Base-by-base conservation (phyloP, 2,329 filamentous ascomycete genomes). In the Cyclaneusma minus region DNA sequence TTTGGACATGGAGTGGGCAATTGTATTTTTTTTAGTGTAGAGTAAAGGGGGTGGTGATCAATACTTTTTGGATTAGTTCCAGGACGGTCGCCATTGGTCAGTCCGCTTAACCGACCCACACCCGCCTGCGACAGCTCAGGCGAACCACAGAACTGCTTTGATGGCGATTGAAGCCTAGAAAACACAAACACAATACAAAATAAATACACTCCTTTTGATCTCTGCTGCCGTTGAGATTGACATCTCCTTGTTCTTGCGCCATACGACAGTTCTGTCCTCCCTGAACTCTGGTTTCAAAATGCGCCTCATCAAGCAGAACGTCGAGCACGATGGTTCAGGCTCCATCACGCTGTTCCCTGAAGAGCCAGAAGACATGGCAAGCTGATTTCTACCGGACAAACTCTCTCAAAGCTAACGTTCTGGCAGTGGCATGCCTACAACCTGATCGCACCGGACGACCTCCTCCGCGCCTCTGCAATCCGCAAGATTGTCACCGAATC, bases 291-390 rank as follows among this genome's bases (percentile, higher is more conserved):
- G n/a, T n/a, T n/a, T n/a, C 27, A 35, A 30, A 22, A 81, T 81
- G 75, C 64, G 66, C 31, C 58, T 80, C 22, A 62, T 79, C 39
- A 77, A 72, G 45, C 65, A 71, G 33, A 62, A 64, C 32, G 73
- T 80, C 36, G 69, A 77, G 40, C 64, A 64, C 32, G 64, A 73
- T 49, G 72, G 71, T 51, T 67, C 68, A 1, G 76, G 76, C 16
- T 60, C 56, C 16, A 69, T 74, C 28, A 76, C 69, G 5, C 56
- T 82, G 28, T 61, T 69, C 32, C 76, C 76, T 3, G 73, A 80
- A 49, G 75, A 80, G 47, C 70, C 74, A 26, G 76, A 81, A 52
- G 76, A 82, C 40, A 81, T 82, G 75, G 69, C 73, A 55, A 36
- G 41, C 34, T 28, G 28, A 15, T 25, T 17, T 3, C 21, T 7